Evolutionary conservation across 768 basidiomycete species (phyloP).

Genomic region (Lentinula detonsa): DNA sequence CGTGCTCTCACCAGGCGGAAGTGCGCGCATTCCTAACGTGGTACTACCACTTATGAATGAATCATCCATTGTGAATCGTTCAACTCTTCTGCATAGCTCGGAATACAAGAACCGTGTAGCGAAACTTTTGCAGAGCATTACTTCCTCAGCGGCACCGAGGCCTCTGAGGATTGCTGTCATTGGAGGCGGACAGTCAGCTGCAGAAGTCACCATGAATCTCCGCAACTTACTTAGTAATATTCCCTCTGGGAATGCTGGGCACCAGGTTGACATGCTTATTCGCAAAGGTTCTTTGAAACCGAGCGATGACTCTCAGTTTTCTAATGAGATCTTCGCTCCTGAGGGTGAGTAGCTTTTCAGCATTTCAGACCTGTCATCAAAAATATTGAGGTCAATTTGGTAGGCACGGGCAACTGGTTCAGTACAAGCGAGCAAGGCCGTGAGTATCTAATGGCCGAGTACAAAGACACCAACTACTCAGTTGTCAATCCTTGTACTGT

Average conservation of each 20-base stretch:
- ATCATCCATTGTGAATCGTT: conserved; percentile 23
- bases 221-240: conserved; percentile 30
- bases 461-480: conserved; percentile 46
- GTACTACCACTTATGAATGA: conserved; percentile 24
- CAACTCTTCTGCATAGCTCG: conserved; percentile 29
- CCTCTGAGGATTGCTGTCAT: conserved; percentile 38
- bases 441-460: conserved; percentile 22
- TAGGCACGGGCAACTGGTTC: background rate
- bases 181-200: conserved; percentile 43
- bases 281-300: conserved; percentile 44
- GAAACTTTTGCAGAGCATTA: conserved; percentile 24
- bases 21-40: conserved; percentile 34
- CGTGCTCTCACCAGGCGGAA: conserved; percentile 46
- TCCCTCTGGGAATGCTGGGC: conserved; percentile 17
- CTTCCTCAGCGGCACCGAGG: conserved; percentile 7
- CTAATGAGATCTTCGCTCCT: conserved; percentile 52
- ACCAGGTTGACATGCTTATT: conserved; percentile 44
- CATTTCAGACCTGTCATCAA: background rate
- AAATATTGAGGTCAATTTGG: background rate
- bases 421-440: conserved; percentile 1
- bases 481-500: conserved; percentile 45
- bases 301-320: conserved; percentile 47
- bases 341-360: conserved; percentile 19
- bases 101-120: conserved; percentile 32
- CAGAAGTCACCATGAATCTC: conserved; percentile 40